Evolutionary conservation across 148 eudicot genomes (phyloP), one percentile per base, ranked within the genome.

Genomic region (Rhododendron simsii): DNA sequence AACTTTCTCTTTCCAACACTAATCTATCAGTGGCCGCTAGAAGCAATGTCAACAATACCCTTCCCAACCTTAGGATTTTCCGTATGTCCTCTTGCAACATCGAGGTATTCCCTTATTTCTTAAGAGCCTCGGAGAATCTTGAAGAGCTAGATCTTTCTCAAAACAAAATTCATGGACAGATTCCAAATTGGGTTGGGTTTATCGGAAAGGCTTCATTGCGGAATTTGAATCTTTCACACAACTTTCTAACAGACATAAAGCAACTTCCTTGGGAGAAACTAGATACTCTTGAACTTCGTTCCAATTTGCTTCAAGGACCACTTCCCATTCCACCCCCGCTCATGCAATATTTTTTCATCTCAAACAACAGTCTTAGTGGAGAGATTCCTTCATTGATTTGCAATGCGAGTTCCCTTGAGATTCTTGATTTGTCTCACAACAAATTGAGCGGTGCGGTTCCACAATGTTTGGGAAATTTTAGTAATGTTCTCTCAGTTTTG

Each of bases 401-500:
- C 50, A 47, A 47, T 2, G 1, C 85, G 73, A 80, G 71, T 10
- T 73, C 83, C 79, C 87, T 91, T 50, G 26, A 50, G 37, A 59
- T 84, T 18, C 86, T 89, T 59, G 90, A 85, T 47, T 44, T 89
- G 67, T 75, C 84, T 33, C 83, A 88, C 37, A 88, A 91, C 78
- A 57, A 23, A 9, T 85, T 91, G 57, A 76, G 86, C n/a, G 91
- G 90, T 13, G 73, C 2, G 12, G 63, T 89, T 35, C 88, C 89
- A 11, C 3, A 13, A 83, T 77, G 79, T 53, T 86, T 80, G 78
- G 47, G 12, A 76, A 73, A 82, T 63, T 82, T 47, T n/a, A 57
- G 77, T 41, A 83, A 80, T 37, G 18, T 20, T 7, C 85, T 91
- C 78, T 80, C 84, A 0, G 78, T 81, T 11, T 61, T 86, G n/a